Evolutionary conservation across 352 stramenopile species (phyloP), one percentile per base, ranked within the genome.

Genomic region (Pythium oligandrum): DNA sequence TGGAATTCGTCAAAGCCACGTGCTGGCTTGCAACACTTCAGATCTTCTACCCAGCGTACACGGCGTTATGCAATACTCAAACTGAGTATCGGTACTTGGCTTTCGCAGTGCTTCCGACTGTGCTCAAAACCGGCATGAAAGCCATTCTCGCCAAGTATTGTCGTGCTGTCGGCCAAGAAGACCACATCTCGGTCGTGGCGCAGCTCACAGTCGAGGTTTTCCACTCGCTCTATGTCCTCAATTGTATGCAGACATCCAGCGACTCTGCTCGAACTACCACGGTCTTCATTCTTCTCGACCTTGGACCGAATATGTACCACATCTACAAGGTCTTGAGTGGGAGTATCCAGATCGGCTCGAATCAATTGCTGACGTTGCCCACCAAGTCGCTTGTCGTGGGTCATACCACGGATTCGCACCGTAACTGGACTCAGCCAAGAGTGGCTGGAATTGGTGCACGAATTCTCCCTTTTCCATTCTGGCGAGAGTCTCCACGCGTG

Each of bases 221-320:
- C 12, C 50, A 48, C 38, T 37, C 50, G 5, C 40, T 48, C 26
- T 55, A 48, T 33, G 17, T 55, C 7, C 31, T 34, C 10, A 38
- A 31, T 31, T 55, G 50, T 17, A n/a, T 55, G n/a, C 50, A 55
- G 35, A 55, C 50, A 2, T 33, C 50, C 3, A 39, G 2, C 12
- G n/a, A 31, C 10, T 32, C 26, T 4, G 3, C 48, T 46, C 39
- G 32, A 6, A 48, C 43, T n/a, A 33, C 40, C 2, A 30, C 48
- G 17, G 33, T 33, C 6, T 6, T 55, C 12, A 31, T 42, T 9
- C 5, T 48, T 12, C 39, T 55, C 32, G 50, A 55, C n/a, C 44
- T 42, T 26, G 17, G 17, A 26, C 17, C 17, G 17, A 26, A 26
- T 26, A 26, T 26, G 17, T 26, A 26, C 17, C 17, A 26, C 17